phyloP scores from a whole-genome alignment of 257 asterid genomes.

The Solanum gandarillasii region DNA sequence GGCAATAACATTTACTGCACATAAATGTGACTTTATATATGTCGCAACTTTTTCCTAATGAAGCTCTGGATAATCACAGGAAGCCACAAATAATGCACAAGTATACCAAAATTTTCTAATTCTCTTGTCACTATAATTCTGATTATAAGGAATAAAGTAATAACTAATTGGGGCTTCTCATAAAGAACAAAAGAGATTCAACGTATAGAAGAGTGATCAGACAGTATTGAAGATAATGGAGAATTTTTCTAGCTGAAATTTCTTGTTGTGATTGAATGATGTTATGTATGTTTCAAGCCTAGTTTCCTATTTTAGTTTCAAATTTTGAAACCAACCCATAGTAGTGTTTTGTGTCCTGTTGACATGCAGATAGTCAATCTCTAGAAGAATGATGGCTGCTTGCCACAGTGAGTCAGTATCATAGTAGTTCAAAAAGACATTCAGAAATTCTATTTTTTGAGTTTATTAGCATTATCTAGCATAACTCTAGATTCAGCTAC shows the following conservation, averaged over 20 bases:
- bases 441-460: not conserved
- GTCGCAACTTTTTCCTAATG: not conserved
- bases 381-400: not conserved
- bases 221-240: not conserved
- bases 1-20: not conserved
- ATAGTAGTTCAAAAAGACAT: not conserved
- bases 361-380: not conserved
- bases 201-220: not conserved
- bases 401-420: not conserved
- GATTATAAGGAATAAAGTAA: not conserved
- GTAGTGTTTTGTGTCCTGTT: not conserved
- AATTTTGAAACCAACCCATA: not conserved
- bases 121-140: not conserved
- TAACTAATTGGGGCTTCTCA: not conserved
- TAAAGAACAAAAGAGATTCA: not conserved
- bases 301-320: not conserved
- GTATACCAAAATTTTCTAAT: not conserved
- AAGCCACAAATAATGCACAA: not conserved
- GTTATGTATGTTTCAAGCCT: not conserved
- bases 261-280: not conserved
- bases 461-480: not conserved
- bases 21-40: not conserved
- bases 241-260: not conserved
- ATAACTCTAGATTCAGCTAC: not conserved
- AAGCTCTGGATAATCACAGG: not conserved